Conservation (phyloP, 192 early-diverging fungal genomes). For the Lobosporangium transversale region DNA sequence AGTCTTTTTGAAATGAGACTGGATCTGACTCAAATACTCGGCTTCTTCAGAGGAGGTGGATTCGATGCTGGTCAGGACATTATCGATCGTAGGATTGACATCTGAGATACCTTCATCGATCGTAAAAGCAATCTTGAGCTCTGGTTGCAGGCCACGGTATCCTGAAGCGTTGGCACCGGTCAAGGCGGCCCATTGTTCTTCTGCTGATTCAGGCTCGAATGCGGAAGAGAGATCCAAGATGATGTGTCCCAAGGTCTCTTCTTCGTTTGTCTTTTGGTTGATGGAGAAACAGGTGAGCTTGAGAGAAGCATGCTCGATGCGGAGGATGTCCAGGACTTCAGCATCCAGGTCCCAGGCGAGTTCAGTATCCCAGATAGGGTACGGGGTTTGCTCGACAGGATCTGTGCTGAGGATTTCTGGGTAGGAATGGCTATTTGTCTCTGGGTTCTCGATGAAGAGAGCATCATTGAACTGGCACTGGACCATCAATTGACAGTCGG, state of each 20-base stretch:
- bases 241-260: slow-evolving; percentile 52
- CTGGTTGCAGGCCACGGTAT: slow-evolving; percentile 47
- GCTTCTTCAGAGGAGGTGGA: slow-evolving; percentile 36
- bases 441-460: slow-evolving; percentile 53
- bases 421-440: slow-evolving; percentile 54
- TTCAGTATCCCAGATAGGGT: slow-evolving; percentile 59
- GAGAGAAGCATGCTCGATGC: slow-evolving; percentile 52
- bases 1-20: slow-evolving; percentile 5
- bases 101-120: slow-evolving; percentile 46
- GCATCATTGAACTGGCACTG: slow-evolving; percentile 60
- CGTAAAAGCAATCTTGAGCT: slow-evolving; percentile 55
- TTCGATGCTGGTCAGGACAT: slow-evolving; percentile 46
- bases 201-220: slow-evolving; percentile 38
- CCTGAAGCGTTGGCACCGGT: slow-evolving; percentile 31
- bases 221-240: slow-evolving; percentile 53
- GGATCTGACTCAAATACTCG: slow-evolving; percentile 5
- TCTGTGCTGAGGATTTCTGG: slow-evolving; percentile 55
- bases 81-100: slow-evolving; percentile 41
- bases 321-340: slow-evolving; percentile 52
- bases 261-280: slow-evolving; percentile 41
- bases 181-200: slow-evolving; percentile 51
- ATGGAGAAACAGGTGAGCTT: slow-evolving; percentile 58
- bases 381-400: slow-evolving; percentile 53
- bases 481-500: slow-evolving; percentile 47
- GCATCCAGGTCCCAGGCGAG: slow-evolving; percentile 60